These are phyloP conservation scores for Apiospora phragmitis DNA, from an alignment of 2,329 filamentous ascomycete species.

Conservation along the genomic window DNA sequence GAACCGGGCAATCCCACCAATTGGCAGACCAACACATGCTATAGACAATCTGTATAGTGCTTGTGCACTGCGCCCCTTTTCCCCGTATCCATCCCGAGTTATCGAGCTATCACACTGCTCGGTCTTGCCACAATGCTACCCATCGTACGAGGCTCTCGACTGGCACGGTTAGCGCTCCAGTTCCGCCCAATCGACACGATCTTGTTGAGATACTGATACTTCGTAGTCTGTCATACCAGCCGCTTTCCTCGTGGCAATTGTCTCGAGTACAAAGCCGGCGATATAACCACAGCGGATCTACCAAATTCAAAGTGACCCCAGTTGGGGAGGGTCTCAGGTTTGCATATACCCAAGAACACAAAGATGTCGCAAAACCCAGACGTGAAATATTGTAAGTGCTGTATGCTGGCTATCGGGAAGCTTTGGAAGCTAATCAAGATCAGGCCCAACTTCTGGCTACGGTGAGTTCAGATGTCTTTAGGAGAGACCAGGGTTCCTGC, in stretches of 20 bases:
- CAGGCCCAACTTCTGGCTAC: slow-evolving; percentile 42
- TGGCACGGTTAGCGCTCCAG: background rate
- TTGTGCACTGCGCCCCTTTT: background rate
- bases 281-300: background rate
- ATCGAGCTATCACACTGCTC: background rate
- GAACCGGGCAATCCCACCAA: background rate
- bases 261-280: background rate
- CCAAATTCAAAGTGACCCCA: background rate
- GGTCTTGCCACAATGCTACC: background rate
- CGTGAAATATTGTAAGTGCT: slow-evolving; percentile 3
- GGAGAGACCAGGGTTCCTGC: background rate
- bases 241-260: background rate
- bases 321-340: background rate
- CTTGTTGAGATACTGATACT: background rate
- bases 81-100: too few relatives aligned
- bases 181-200: background rate
- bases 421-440: background rate
- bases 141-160: background rate
- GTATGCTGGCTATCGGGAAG: background rate
- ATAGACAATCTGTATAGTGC: background rate
- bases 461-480: slow-evolving; percentile 32
- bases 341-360: background rate
- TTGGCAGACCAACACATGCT: background rate
- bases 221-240: background rate
- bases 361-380: background rate